Conservation (phyloP, 2,329 filamentous ascomycete genomes). For the Fusarium nanum region DNA sequence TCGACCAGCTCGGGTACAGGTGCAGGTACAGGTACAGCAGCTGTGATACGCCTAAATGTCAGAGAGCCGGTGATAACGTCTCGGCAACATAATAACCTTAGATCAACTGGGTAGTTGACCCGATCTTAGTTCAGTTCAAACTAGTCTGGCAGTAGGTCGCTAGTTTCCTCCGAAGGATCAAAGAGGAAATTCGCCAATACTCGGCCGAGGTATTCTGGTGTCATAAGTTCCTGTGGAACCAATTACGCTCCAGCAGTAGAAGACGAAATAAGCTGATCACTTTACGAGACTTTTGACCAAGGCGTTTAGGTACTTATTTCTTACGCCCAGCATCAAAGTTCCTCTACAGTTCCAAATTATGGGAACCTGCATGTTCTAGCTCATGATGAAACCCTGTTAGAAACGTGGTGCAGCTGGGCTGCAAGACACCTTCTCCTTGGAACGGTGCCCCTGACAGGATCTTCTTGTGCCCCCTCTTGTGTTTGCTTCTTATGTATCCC, state of each 20-base stretch:
- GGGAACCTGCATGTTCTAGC: constrained; percentile 11
- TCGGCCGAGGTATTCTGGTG: neutral
- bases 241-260: neutral
- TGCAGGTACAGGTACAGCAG: neutral
- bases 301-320: neutral
- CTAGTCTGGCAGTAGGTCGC: neutral
- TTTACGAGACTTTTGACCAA: neutral
- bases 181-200: neutral
- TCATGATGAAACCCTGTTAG: constrained; percentile 5
- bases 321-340: neutral
- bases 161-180: neutral
- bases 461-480: neutral
- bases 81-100: neutral
- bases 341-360: neutral
- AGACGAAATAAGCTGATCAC: neutral
- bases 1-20: neutral
- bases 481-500: constrained; percentile 27
- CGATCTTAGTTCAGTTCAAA: neutral
- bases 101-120: neutral
- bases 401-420: constrained; percentile 11
- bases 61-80: neutral
- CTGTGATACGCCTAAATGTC: neutral
- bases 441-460: neutral
- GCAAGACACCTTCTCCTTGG: neutral
- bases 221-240: neutral